Conservation (phyloP, 139 green algal genomes). For the Pycnococcus provasolii region DNA sequence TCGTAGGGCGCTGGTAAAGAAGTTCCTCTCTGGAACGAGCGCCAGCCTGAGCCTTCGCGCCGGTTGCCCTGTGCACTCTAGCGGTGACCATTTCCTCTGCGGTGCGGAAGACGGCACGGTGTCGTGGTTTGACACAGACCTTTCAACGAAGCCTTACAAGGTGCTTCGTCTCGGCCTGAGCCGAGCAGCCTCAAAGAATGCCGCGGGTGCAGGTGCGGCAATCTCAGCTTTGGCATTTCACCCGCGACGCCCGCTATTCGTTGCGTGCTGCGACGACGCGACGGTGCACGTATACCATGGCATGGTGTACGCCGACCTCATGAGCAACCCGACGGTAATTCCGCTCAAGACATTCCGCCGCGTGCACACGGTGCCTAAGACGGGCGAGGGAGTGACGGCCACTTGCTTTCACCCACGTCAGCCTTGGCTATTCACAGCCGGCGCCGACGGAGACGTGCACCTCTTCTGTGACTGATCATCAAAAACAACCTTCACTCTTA, state of each 20-base stretch:
- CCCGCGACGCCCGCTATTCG: conserved; percentile 78
- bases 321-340: conserved; percentile 93
- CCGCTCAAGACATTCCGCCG: conserved; percentile 45
- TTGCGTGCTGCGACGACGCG: conserved; percentile 66
- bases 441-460: conserved; percentile 57
- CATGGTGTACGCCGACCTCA: conserved; percentile 86
- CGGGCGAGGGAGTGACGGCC: conserved; percentile 53
- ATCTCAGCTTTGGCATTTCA: conserved; percentile 75
- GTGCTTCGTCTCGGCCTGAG: conserved; percentile 15
- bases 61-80: conserved; percentile 59
- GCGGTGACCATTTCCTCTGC: conserved; percentile 82
- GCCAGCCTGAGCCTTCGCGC: conserved; percentile 53
- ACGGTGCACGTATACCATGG: conserved; percentile 79
- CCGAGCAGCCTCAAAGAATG: not conserved
- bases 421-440: conserved; percentile 91
- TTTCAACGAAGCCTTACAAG: conserved; percentile 82
- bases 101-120: conserved; percentile 74
- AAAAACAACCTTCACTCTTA: not conserved
- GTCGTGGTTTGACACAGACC: conserved; percentile 91
- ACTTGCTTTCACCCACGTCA: conserved; percentile 86
- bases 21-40: conserved; percentile 66
- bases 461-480: conserved; percentile 53
- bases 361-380: not conserved
- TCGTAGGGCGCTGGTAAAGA: conserved; percentile 73
- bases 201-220: conserved; percentile 19